Evolutionary conservation across 164 flowering plant genomes (phyloP).

Genomic region (Santalum album): DNA sequence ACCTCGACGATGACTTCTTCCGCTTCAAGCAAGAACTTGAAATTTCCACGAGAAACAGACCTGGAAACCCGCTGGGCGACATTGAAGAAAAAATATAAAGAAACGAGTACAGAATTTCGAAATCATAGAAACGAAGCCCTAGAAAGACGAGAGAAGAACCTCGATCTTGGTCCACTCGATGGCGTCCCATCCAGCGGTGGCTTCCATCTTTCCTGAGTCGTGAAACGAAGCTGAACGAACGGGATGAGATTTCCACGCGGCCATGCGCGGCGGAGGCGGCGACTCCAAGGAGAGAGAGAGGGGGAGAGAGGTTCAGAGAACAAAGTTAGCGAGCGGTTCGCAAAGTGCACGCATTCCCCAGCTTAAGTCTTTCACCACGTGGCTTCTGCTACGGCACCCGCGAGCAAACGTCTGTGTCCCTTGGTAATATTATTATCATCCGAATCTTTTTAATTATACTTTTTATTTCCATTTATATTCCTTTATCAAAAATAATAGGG

Average conservation of each 20-base stretch:
- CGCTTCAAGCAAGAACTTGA: conserved; percentile 48
- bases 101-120: not conserved
- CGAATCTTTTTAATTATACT: no score
- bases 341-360: no score
- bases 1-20: conserved; percentile 76
- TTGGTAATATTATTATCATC: no score
- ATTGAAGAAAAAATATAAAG: not conserved
- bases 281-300: conserved; percentile 2
- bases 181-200: conserved; percentile 71
- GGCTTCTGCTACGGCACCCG: no score
- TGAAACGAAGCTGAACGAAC: conserved; percentile 26
- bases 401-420: no score
- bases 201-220: conserved; percentile 44
- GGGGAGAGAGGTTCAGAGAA: not conserved
- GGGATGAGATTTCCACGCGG: conserved; percentile 19
- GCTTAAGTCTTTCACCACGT: no score
- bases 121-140: conserved; percentile 11
- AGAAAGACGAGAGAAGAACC: conserved; percentile 24
- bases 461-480: no score
- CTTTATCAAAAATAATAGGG: no score
- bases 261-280: conserved; percentile 17
- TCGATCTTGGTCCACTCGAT: conserved; percentile 85
- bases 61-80: conserved; percentile 57
- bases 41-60: conserved; percentile 36
- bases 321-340: no score